Evolutionary conservation across 768 basidiomycete species (phyloP).

Genomic region (Leucocoprinus sp.): DNA sequence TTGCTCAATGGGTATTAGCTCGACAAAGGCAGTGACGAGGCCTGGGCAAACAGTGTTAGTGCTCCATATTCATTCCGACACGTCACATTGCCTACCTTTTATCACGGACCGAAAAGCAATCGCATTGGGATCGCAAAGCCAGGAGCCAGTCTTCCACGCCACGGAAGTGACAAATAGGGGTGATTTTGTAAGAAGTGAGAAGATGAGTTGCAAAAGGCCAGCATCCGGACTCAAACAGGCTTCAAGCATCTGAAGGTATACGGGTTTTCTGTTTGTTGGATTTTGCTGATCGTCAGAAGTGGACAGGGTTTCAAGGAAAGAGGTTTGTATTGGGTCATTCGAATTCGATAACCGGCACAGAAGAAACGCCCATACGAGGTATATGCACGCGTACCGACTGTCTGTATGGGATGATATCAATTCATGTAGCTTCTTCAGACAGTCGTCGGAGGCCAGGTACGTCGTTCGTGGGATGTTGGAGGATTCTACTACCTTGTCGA

Average conservation of each 20-base stretch:
- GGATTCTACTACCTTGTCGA: conserved; percentile 61
- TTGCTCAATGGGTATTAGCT: conserved; percentile 68
- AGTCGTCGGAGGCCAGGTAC: conserved; percentile 54
- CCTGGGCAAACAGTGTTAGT: conserved; percentile 34
- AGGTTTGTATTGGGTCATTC: conserved; percentile 38
- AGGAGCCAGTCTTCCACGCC: conserved; percentile 62
- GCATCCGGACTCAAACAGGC: conserved; percentile 49
- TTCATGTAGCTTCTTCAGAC: conserved; percentile 60
- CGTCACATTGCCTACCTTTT: conserved; percentile 53
- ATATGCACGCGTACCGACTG: conserved; percentile 61
- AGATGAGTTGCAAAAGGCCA: conserved; percentile 51
- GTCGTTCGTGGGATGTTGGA: conserved; percentile 42
- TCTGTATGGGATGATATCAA: conserved; percentile 51
- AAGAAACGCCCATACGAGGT: conserved; percentile 81
- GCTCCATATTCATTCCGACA: neutral
- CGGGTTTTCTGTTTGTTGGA: conserved; percentile 51
- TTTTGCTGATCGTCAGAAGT: conserved; percentile 33
- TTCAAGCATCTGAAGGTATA: conserved; percentile 48
- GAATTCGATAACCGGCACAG: conserved; percentile 49
- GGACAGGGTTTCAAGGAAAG: conserved; percentile 44
- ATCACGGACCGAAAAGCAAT: conserved; percentile 74
- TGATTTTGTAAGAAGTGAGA: conserved; percentile 53
- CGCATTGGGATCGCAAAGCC: conserved; percentile 67
- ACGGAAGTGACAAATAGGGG: conserved; percentile 70
- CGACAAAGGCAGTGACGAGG: conserved; percentile 65